Evolutionary conservation across 257 asterid species (phyloP).

Genomic region (Mentha longifolia): DNA sequence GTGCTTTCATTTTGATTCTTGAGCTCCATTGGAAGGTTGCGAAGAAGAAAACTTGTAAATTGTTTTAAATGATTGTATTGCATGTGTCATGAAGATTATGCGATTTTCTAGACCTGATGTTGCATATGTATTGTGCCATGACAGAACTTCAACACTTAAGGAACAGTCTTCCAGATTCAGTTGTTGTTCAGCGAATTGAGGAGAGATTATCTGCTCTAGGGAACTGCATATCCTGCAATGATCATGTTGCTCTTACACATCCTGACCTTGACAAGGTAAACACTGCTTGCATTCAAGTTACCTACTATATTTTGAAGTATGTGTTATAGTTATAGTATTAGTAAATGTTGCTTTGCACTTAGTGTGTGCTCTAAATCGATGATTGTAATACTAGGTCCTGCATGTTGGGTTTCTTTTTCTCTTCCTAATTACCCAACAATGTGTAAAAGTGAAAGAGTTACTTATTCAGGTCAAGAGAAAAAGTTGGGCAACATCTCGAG

Average conservation of each 20-base stretch:
- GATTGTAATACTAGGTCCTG: not conserved
- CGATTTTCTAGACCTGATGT: slow-evolving; percentile 16
- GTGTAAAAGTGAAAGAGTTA: not conserved
- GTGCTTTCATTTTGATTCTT: not conserved
- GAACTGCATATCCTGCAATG: slow-evolving; percentile 91
- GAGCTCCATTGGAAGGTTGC: not conserved
- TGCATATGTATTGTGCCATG: slow-evolving; percentile 14
- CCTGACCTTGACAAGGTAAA: slow-evolving; percentile 84
- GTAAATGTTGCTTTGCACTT: not conserved
- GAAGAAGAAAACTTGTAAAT: not conserved
- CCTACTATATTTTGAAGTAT: slow-evolving; percentile 1
- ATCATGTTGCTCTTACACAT: slow-evolving; percentile 92
- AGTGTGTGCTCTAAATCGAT: slow-evolving; percentile 3
- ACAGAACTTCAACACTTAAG: slow-evolving; percentile 88
- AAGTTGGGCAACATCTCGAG: not conserved
- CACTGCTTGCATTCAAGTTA: slow-evolving; percentile 8
- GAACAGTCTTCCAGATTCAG: slow-evolving; percentile 84
- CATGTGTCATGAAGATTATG: not conserved
- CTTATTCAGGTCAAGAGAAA: not conserved
- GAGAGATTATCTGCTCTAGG: slow-evolving; percentile 92
- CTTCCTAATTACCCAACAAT: not conserved
- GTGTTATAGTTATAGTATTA: no score
- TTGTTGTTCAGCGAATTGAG: slow-evolving; percentile 91
- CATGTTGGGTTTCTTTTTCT: not conserved
- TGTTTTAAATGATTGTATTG: not conserved